Base-by-base conservation (phyloP, 306 rosid genomes). In the Bauhinia variegata region DNA sequence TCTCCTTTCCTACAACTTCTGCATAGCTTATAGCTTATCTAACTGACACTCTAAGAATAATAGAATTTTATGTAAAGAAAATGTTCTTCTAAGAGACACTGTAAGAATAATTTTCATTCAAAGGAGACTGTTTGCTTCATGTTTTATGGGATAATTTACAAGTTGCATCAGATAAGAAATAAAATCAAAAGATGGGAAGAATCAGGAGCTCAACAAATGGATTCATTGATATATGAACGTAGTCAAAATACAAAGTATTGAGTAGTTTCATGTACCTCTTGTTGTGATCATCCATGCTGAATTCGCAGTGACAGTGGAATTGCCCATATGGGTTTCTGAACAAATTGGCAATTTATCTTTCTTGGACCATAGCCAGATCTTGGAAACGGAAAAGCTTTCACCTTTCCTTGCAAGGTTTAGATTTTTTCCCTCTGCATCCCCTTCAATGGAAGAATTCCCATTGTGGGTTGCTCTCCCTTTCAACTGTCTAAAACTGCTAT, bases 341-440 rank as follows among this genome's bases (percentile, higher is more conserved):
- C 85, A 78, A 77, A 15, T 83, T 71, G 91, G 77, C 50, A 79
- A 81, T 80, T 81, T 88, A 32, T 73, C 90, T 71, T 92, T 89
- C 85, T 56, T 89, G 41, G 96, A 83, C 98, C 98, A 89, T n/a
- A 76, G 79, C 96, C 98, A 92, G 76, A 92, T 85, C 77, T 92
- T 89, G 52, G 98, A 92, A 53, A 89, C 88, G 68, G 98, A 92
- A 73, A 83, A 87, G 79, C 98, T 92, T 44, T 92, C 96, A 38
- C 89, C 95, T 89, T 89, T 92, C 62, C 92, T 79, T 43, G 81
- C 88, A 70, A 70, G 66, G 67, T 80, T 87, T 33, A 91, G 78
- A 56, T 79, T 92, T 64, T 87, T 80, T 47, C 85, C 91, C 53
- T 91, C 96, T 44, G 65, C 75, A 54, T 85, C 91, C 46, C 79